These are phyloP conservation scores for Rhododendron ferrugineum DNA, from an alignment of 148 eudicot genomes.

Conservation along the genomic window DNA sequence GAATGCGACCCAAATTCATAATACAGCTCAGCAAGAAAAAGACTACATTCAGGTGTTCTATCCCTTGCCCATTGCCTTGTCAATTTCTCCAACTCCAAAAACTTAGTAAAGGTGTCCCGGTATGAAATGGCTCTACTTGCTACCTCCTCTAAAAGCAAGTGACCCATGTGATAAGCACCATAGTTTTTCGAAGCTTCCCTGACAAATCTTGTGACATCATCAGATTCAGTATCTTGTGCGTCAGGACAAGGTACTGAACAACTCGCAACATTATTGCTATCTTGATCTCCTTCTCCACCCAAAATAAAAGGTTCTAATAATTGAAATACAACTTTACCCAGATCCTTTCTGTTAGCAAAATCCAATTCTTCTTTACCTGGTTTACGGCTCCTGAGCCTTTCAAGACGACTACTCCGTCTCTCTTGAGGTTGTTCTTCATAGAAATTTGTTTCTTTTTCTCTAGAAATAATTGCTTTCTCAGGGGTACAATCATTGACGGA, in stretches of 20 bases:
- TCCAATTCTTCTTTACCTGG: constrained; percentile 84
- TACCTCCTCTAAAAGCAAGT: constrained; percentile 80
- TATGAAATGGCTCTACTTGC: constrained; percentile 44
- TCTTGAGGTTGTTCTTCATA: constrained; percentile 75
- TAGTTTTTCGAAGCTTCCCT: constrained; percentile 44
- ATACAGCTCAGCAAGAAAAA: constrained; percentile 89
- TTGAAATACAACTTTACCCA: constrained; percentile 55
- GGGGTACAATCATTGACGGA: constrained; percentile 28
- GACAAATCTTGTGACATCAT: constrained; percentile 54
- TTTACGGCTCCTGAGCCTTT: constrained; percentile 77
- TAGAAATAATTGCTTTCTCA: constrained; percentile 27
- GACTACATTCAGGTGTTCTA: constrained; percentile 76
- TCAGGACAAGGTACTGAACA: constrained; percentile 27
- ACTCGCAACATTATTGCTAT: constrained; percentile 29
- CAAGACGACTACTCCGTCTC: constrained; percentile 87
- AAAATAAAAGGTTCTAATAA: constrained; percentile 60
- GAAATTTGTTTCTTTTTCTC: constrained; percentile 38
- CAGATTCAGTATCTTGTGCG: constrained; percentile 29
- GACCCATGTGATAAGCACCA: constrained; percentile 78
- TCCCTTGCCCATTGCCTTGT: constrained; percentile 66
- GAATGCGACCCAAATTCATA: constrained; percentile 68
- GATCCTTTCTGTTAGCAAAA: constrained; percentile 57
- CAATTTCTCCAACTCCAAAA: constrained; percentile 83
- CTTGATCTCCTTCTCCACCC: constrained; percentile 32
- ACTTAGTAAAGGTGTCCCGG: constrained; percentile 47